Evolutionary conservation across 495 filamentous ascomycete genomes (phyloP).

Genomic region (Neurospora sp.): DNA sequence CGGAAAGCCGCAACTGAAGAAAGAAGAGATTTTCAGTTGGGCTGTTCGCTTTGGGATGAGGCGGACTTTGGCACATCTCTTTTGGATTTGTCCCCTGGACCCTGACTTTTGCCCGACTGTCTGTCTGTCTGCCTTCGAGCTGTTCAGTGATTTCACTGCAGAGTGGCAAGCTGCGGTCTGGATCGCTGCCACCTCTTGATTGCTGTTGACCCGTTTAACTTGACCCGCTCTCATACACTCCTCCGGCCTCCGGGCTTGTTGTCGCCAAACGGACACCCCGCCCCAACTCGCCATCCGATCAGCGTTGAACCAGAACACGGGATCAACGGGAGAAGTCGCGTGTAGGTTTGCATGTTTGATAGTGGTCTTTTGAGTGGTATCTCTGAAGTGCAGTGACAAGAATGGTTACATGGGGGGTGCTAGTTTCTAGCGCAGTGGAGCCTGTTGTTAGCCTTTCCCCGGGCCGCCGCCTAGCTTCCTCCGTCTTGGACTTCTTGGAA

Average conservation of each 20-base stretch:
- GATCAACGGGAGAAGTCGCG: not conserved
- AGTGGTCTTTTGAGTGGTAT: not conserved
- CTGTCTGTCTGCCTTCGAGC: not conserved
- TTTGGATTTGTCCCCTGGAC: not conserved
- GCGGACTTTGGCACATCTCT: not conserved
- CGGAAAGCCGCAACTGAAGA: not conserved
- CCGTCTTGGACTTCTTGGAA: not conserved
- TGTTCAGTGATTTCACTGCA: not conserved
- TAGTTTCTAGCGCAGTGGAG: not conserved
- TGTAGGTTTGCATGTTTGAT: not conserved
- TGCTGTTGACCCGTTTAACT: not conserved
- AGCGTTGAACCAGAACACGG: not conserved
- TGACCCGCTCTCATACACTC: not conserved
- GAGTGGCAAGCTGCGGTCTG: not conserved
- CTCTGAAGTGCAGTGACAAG: not conserved
- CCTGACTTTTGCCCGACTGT: not conserved
- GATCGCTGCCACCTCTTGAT: not conserved
- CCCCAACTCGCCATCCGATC: not conserved
- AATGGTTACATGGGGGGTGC: not conserved
- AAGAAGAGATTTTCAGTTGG: not conserved
- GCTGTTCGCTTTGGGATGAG: not conserved
- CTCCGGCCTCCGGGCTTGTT: not conserved
- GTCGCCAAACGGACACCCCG: not conserved
- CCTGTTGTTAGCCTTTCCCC: not conserved
- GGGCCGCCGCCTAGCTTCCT: not conserved